Evolutionary conservation across 2,329 filamentous ascomycete species (phyloP).

Genomic region (Botrytis elliptica): DNA sequence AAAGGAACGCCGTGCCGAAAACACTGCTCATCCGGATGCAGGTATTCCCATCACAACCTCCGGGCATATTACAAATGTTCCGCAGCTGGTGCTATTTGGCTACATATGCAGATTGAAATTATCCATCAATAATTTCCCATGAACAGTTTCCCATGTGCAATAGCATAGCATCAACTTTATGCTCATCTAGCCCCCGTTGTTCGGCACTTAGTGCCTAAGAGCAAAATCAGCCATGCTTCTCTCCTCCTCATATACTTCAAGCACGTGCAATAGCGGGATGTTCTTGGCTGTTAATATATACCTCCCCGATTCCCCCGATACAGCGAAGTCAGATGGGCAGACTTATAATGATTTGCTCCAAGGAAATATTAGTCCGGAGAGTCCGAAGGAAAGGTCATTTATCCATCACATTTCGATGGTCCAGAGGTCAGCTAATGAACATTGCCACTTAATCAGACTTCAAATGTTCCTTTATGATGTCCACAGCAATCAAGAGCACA

Average conservation of each 20-base stretch:
- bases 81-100: neutral
- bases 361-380: constrained; percentile 1
- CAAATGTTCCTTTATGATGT: constrained; percentile 35
- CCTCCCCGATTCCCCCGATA: neutral
- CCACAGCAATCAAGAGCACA: constrained; percentile 34
- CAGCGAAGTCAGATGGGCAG: neutral
- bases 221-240: neutral
- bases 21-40: neutral
- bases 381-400: constrained; percentile 5
- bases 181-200: neutral
- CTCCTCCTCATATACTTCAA: neutral
- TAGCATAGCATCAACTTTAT: neutral
- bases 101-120: constrained; percentile 2
- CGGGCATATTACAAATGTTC: neutral
- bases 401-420: neutral
- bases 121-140: constrained; percentile 1
- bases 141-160: neutral
- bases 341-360: neutral
- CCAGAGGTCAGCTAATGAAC: neutral
- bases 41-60: neutral
- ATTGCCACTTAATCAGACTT: constrained; percentile 2
- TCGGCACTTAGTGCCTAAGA: neutral
- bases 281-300: constrained; percentile 6
- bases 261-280: neutral
- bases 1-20: neutral